These are phyloP conservation scores for Teratosphaeria nubilosa DNA, from an alignment of 2,329 filamentous ascomycete genomes.

Conservation along the genomic window DNA sequence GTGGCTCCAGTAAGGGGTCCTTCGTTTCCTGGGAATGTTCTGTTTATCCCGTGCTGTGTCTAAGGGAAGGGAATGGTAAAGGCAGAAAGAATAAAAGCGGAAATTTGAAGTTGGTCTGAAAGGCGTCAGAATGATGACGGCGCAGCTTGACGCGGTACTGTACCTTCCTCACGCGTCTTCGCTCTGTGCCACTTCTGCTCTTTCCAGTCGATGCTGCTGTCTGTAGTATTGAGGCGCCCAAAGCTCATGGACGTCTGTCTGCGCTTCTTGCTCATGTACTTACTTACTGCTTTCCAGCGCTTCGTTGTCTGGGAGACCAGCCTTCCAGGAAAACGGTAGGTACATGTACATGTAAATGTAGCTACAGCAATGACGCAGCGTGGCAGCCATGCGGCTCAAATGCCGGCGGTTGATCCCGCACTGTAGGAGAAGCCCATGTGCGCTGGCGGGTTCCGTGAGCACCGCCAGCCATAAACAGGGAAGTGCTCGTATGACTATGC, in stretches of 20 bases:
- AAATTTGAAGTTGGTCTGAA: not conserved
- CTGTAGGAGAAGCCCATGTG: too few species aligned
- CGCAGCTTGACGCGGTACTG: not conserved
- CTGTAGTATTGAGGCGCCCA: not conserved
- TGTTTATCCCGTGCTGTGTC: not conserved
- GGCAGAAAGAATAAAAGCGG: not conserved
- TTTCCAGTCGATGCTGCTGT: not conserved
- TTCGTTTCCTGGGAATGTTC: not conserved
- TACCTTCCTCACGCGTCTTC: not conserved
- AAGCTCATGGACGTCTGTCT: not conserved
- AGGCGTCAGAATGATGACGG: not conserved
- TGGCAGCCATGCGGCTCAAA: not conserved
- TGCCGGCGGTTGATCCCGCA: too few species aligned
- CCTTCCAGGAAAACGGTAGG: not conserved
- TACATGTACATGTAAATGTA: not conserved
- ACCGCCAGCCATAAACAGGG: too few species aligned
- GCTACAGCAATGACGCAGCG: not conserved
- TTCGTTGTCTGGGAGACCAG: not conserved
- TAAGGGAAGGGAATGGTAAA: not conserved
- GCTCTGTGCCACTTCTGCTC: not conserved
- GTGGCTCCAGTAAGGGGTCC: not conserved
- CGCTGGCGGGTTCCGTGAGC: too few species aligned
- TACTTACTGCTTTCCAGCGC: not conserved
- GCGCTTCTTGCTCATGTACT: not conserved
- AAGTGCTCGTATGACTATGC: too few species aligned